Evolutionary conservation across 1,284 basidiomycete species (phyloP).

Genomic region (Malassezia arunalokei): DNA sequence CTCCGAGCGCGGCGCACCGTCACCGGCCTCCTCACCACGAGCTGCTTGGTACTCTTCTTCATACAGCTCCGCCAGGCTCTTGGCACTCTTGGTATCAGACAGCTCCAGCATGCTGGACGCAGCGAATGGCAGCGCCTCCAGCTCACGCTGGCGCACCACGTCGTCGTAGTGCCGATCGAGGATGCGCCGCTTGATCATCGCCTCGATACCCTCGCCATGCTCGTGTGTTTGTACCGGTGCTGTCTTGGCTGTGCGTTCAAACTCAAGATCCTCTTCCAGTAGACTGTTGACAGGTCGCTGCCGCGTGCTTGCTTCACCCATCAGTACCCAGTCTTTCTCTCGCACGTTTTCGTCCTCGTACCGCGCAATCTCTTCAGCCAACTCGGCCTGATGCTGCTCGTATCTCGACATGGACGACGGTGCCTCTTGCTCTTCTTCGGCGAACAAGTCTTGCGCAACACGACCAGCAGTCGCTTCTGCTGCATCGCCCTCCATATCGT

Average conservation of each 20-base stretch:
- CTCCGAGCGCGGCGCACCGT: conserved; percentile 54
- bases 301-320: conserved; percentile 75
- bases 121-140: conserved; percentile 63
- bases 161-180: conserved; percentile 78
- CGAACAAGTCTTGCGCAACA: conserved; percentile 52
- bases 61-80: conserved; percentile 89
- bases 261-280: conserved; percentile 87
- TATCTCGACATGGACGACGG: conserved; percentile 49
- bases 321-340: conserved; percentile 73
- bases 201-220: conserved; percentile 68
- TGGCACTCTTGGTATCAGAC: conserved; percentile 57
- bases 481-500: conserved; percentile 18
- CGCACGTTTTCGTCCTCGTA: conserved; percentile 53
- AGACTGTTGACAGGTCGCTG: conserved; percentile 79
- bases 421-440: conserved; percentile 50
- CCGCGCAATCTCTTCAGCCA: conserved; percentile 51
- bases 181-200: conserved; percentile 80
- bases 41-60: conserved; percentile 76
- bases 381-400: conserved; percentile 50
- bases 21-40: conserved; percentile 49
- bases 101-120: conserved; percentile 81
- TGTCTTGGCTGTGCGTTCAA: conserved; percentile 73
- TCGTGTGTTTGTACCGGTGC: conserved; percentile 85
- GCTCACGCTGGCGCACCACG: conserved; percentile 64
- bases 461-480: conserved; percentile 48